Base-by-base conservation (phyloP, 352 stramenopile genomes). In the Phytophthora cryptogea region DNA sequence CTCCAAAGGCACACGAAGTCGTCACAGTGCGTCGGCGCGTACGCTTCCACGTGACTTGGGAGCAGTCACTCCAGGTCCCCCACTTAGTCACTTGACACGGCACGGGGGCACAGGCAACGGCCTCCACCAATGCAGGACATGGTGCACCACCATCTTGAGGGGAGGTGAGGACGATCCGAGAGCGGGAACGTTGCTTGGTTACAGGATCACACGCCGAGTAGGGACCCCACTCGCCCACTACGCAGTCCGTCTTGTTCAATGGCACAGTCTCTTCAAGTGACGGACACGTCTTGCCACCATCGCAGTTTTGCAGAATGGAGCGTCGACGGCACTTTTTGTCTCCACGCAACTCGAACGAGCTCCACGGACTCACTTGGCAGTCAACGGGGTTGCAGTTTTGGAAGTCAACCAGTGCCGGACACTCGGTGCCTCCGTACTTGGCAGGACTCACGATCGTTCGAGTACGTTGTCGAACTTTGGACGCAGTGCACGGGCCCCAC, bases 361-460 rank as follows among this genome's bases (percentile, higher is more conserved):
- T 74, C 77, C 77, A 89, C 8, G 67, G 70, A 27, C 77, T 66
- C 16, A 89, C 76, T 33, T 74, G 72, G 49, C 80, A 90, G 60
- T 90, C 69, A 0, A 59, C 75, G 9, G 78, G 78, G 64, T 88
- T 88, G 54, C 81, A 90, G 56, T 86, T 89, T 27, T 85, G 72
- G 23, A 62, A 54, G 8, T 88, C 72, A 0, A 74, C 63, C 5
- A 89, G 66, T 8, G 50, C 13, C 3, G 72, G 67, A 10, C 81
- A 91, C 4, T 51, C 44, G 1, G 71, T 65, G 10, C 82, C 82
- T 13, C 64, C 55, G 56, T 89, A 89, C 30, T 74, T 61, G 11
- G 79, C 62, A 0, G 67, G 45, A 2, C 56, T 86, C 8, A 67
- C 27, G 13, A 89, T 53, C 0, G 68, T 85, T 16, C 79, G 78